Base-by-base conservation (phyloP, 2,329 filamentous ascomycete species). In the Arthrobotrys iridis region DNA sequence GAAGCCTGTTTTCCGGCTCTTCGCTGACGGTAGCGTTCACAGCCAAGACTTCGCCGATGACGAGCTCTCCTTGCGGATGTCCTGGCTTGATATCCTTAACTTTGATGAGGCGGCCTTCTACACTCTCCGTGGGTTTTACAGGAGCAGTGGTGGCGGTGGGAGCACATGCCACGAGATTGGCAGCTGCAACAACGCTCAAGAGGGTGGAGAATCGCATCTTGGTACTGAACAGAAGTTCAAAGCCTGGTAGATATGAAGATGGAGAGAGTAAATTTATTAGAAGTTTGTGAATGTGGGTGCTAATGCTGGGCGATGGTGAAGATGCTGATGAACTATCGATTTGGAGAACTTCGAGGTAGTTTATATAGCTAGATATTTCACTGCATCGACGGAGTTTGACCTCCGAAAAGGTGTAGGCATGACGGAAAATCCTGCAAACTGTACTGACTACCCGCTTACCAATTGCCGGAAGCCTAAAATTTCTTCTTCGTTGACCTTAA, bases 171-270 rank as follows among this genome's bases (percentile, higher is more conserved):
- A 45, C 55, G 5, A 59, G 7, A 13, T 45, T 59, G 26, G 41
- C 22, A 8, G 58, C 26, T 7, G 58, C 58, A 28, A 62, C 24
- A 33, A 37, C 18, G 24, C 35, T 33, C n/a, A 62, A 10, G 13
- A 62, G 24, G 7, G 41, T 45, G 26, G 18, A 20, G 26, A 62
- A 62, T 30, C 58, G 58, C 58, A 62, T 62, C 48, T 62, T 37
- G 26, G 40, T 6, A 15, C 10, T 45, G n/a, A 10, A 45, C 5
- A 45, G 41, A 45, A 45, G 15, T 20, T 37, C 4, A 13, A n/a
- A n/a, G n/a, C n/a, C n/a, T n/a, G 7, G n/a, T 13, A 33, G 26
- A 8, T 30, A 28, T 22, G 24, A 13, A 15, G 13, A 24, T 28
- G 10, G 13, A 28, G 22, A 33, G 3, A 28, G 13, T 2, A 15